A percentile compares a stretch with the other conserved stretches of the same genome.
These are phyloP conservation scores for Juglanconis juglandina DNA, from an alignment of 2,329 filamentous ascomycete genomes.

Conservation along the genomic window DNA sequence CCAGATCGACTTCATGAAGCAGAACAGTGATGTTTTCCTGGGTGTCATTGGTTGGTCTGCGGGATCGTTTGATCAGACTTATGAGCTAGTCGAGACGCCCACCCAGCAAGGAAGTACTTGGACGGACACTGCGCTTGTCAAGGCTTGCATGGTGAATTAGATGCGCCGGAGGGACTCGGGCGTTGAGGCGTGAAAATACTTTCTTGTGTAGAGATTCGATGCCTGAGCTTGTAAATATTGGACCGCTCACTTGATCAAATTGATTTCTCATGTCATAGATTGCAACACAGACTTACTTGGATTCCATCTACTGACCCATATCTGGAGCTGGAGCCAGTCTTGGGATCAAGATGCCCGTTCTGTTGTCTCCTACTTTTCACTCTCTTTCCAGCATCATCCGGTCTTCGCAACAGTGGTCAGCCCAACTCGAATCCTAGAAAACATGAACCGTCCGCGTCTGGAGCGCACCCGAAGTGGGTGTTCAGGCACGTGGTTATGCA, in stretches of 20 bases:
- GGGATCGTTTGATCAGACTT: slow-evolving; percentile 25
- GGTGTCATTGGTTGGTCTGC: slow-evolving; percentile 28
- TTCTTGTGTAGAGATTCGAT: not conserved
- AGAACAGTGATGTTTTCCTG: slow-evolving; percentile 29
- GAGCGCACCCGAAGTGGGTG: too few species aligned
- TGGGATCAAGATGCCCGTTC: too few species aligned
- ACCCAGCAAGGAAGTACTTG: slow-evolving; percentile 21
- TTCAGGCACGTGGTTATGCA: too few species aligned
- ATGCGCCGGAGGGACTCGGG: not conserved
- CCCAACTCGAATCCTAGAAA: too few species aligned
- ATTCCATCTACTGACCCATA: too few species aligned
- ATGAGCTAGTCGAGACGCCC: slow-evolving; percentile 28
- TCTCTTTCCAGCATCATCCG: too few species aligned
- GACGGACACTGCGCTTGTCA: slow-evolving; percentile 21
- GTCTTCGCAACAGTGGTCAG: too few species aligned
- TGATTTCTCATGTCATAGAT: not conserved
- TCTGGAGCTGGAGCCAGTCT: too few species aligned
- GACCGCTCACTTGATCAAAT: not conserved
- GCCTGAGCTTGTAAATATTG: not conserved
- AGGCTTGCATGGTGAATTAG: slow-evolving; percentile 20
- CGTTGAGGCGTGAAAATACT: not conserved
- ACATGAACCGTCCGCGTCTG: too few species aligned
- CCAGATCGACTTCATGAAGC: slow-evolving; percentile 28
- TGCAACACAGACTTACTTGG: too few species aligned
- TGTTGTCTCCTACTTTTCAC: too few species aligned